A percentile compares a stretch with the other conserved stretches of the same genome.
phyloP scores from a whole-genome alignment of 129 eudicot genomes.

The Chrysanthemum seticuspe region DNA sequence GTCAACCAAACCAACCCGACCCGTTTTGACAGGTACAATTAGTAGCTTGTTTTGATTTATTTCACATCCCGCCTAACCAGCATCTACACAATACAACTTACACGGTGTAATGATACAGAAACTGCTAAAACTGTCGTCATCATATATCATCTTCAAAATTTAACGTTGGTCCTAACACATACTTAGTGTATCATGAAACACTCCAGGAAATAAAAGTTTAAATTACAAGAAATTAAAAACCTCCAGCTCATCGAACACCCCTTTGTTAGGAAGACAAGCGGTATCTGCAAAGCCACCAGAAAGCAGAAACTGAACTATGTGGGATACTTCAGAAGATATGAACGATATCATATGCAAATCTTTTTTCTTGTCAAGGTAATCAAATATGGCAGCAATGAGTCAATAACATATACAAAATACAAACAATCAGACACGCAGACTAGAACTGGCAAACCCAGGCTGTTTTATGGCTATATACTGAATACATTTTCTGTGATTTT shows the following conservation, averaged over 20 bases:
- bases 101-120: background rate
- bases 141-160: background rate
- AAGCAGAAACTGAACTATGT: background rate
- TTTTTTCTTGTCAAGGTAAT: conserved; percentile 55
- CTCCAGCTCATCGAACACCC: background rate
- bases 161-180: background rate
- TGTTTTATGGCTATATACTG: no score
- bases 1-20: no score
- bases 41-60: no score
- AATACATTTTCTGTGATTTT: background rate
- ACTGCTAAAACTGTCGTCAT: background rate
- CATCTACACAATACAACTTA: background rate
- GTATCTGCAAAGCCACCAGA: background rate
- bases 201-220: background rate
- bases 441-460: no score
- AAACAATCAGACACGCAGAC: background rate
- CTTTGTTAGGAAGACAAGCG: no score
- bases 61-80: background rate
- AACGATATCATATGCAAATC: conserved; percentile 89
- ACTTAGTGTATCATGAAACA: background rate
- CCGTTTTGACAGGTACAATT: no score
- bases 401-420: background rate
- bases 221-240: conserved; percentile 1
- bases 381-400: background rate
- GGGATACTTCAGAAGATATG: conserved; percentile 57